phyloP scores from a whole-genome alignment of 2,329 filamentous ascomycete genomes.

The Zasmidium cellare region DNA sequence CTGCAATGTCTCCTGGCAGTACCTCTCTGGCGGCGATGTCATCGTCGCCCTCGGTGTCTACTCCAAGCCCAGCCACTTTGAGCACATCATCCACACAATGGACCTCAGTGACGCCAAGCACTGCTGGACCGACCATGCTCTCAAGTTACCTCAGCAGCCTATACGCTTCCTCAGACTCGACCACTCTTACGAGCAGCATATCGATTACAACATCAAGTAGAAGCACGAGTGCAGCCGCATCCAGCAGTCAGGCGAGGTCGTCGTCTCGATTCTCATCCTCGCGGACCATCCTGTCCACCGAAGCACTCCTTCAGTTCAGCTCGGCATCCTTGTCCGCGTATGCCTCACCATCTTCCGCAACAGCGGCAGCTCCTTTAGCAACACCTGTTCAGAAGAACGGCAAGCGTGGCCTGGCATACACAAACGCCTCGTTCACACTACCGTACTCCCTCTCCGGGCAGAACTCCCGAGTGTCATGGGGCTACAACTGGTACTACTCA shows the following conservation, averaged over 20 bases:
- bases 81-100: too few relatives aligned
- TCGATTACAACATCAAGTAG: background rate
- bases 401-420: constrained; percentile 69
- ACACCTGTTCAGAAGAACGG: constrained; percentile 26
- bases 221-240: background rate
- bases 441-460: constrained; percentile 42
- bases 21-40: too few relatives aligned
- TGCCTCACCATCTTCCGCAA: background rate
- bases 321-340: background rate
- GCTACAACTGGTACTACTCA: constrained; percentile 29
- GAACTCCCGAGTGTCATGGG: constrained; percentile 28
- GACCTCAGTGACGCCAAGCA: background rate
- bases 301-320: background rate
- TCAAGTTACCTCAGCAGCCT: background rate
- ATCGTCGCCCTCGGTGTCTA: too few relatives aligned
- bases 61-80: too few relatives aligned
- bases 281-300: background rate
- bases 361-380: background rate
- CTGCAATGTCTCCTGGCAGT: too few relatives aligned
- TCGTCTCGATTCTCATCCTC: background rate
- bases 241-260: background rate
- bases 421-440: constrained; percentile 54
- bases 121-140: background rate
- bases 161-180: background rate
- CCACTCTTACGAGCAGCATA: background rate